phyloP scores from a whole-genome alignment of 2,329 filamentous ascomycete genomes.

The Ambrosiella xylebori region DNA sequence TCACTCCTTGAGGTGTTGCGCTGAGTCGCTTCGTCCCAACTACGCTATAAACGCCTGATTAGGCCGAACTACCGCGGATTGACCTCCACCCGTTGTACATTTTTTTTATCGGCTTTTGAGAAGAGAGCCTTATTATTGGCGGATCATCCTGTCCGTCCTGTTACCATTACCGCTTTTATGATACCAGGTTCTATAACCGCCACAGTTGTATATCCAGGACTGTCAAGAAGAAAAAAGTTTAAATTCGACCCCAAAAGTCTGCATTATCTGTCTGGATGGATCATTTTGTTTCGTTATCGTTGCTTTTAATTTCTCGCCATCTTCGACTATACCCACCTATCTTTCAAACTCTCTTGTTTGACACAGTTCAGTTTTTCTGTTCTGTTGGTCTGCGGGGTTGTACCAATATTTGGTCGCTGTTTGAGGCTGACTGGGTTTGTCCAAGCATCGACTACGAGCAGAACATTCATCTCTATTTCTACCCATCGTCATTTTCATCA shows the following conservation, averaged over 20 bases:
- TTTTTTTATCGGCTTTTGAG: too few species aligned
- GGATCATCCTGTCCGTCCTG: background rate
- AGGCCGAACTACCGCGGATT: too few species aligned
- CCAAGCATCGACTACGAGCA: background rate
- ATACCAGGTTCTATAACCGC: slow-evolving; percentile 1
- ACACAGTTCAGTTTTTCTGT: too few species aligned
- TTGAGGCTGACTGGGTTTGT: too few species aligned
- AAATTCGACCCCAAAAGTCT: background rate
- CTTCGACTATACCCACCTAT: background rate
- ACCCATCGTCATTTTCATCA: background rate
- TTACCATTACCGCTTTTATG: slow-evolving; percentile 5
- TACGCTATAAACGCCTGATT: too few species aligned
- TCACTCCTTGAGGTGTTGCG: background rate
- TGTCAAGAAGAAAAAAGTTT: background rate
- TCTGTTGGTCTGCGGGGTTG: too few species aligned
- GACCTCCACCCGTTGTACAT: too few species aligned
- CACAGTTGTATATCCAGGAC: background rate
- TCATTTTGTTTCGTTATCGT: background rate
- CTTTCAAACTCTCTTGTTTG: background rate
- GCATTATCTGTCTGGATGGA: background rate
- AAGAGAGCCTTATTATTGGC: too few species aligned
- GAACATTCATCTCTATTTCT: background rate
- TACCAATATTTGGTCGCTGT: too few species aligned
- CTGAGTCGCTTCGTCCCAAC: background rate
- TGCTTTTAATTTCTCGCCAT: background rate